phyloP scores from a whole-genome alignment of 1,284 basidiomycete genomes.

The Tylopilus sp. region DNA sequence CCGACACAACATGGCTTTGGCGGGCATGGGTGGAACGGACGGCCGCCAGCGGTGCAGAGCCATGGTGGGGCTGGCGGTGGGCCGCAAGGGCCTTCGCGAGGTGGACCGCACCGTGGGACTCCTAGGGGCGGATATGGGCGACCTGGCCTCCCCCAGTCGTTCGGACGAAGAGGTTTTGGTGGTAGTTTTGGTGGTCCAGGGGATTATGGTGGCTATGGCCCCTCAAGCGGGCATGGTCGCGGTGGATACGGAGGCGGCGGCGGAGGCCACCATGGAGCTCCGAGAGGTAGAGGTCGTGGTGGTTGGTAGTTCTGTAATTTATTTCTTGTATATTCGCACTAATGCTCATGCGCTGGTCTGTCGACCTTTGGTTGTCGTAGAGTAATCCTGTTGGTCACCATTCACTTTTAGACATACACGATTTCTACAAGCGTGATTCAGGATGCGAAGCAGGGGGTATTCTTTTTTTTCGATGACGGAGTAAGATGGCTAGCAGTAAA shows the following conservation, averaged over 20 bases:
- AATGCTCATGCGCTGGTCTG: conserved; percentile 5
- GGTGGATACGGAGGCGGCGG: conserved; percentile 36
- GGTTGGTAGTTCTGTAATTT: conserved; percentile 37
- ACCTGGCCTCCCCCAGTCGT: conserved; percentile 19
- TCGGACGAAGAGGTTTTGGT: conserved; percentile 31
- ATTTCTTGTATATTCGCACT: conserved; percentile 28
- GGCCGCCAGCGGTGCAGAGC: conserved; percentile 23
- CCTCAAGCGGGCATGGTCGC: conserved; percentile 47
- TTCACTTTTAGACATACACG: conserved; percentile 21
- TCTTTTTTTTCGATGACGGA: too few species aligned
- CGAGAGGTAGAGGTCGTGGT: conserved; percentile 41
- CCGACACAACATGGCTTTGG: conserved; percentile 30
- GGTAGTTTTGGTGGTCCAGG: conserved; percentile 18
- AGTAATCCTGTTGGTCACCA: conserved; percentile 8
- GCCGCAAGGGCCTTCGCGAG: conserved; percentile 24
- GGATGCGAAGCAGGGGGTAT: not conserved
- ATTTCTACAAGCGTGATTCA: conserved; percentile 9
- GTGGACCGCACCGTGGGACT: conserved; percentile 28
- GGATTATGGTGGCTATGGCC: conserved; percentile 32
- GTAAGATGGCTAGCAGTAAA: not conserved
- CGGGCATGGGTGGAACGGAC: conserved; percentile 31
- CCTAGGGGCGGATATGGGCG: conserved; percentile 27
- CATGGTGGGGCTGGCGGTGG: conserved; percentile 28
- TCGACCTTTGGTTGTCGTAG: not conserved
- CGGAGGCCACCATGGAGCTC: conserved; percentile 21